Conservation (phyloP, 495 filamentous ascomycete genomes). For the Penicillium desertorum region DNA sequence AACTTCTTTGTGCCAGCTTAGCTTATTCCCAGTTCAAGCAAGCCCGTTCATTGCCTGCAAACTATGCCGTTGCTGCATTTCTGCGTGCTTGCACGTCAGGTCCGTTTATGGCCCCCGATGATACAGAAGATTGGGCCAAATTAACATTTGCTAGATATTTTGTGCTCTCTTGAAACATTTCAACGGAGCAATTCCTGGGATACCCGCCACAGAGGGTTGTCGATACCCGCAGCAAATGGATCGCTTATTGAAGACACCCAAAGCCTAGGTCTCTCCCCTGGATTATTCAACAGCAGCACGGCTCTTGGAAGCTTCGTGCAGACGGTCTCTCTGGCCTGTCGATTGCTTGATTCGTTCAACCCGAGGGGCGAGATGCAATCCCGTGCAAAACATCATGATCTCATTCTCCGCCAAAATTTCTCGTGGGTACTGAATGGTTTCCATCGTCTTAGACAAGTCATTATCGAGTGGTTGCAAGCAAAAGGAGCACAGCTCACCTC, state of each 20-base stretch:
- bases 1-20: slow-evolving; percentile 34
- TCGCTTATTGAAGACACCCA: slow-evolving; percentile 35
- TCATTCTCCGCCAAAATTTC: slow-evolving; percentile 33
- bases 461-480: slow-evolving; percentile 31
- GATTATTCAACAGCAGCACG: slow-evolving; percentile 27
- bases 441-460: slow-evolving; percentile 36
- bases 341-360: slow-evolving; percentile 37
- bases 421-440: slow-evolving; percentile 40
- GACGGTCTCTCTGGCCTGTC: slow-evolving; percentile 25
- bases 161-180: slow-evolving; percentile 34
- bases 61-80: slow-evolving; percentile 33
- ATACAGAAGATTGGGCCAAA: neutral
- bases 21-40: slow-evolving; percentile 37
- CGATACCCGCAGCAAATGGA: slow-evolving; percentile 31
- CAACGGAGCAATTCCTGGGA: slow-evolving; percentile 8
- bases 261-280: slow-evolving; percentile 34
- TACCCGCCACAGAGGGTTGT: slow-evolving; percentile 15
- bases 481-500: slow-evolving; percentile 14
- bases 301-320: slow-evolving; percentile 28
- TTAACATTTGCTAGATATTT: slow-evolving; percentile 38
- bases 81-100: slow-evolving; percentile 39
- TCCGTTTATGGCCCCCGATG: slow-evolving; percentile 22
- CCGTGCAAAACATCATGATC: slow-evolving; percentile 12
- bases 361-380: slow-evolving; percentile 8
- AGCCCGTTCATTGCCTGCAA: slow-evolving; percentile 30